phyloP scores from a whole-genome alignment of 2,329 filamentous ascomycete species.

The Ampelomyces quisqualis region DNA sequence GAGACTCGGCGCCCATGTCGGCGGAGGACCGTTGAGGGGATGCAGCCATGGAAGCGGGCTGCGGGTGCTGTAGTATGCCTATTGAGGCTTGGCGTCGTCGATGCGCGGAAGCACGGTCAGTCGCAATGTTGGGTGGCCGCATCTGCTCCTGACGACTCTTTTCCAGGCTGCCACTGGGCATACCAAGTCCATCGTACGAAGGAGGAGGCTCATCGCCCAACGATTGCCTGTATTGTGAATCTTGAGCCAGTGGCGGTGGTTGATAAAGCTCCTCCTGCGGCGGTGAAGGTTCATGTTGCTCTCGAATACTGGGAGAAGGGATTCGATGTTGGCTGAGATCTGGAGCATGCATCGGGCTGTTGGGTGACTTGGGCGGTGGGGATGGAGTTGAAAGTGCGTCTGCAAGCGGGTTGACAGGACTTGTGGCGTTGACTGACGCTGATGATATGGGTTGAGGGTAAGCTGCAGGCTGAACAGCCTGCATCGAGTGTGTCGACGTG shows the following conservation, averaged over 20 bases:
- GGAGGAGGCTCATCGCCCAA: slow-evolving; percentile 37
- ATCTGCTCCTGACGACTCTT: slow-evolving; percentile 30
- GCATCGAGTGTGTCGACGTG: slow-evolving; percentile 22
- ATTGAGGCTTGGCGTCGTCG: slow-evolving; percentile 37
- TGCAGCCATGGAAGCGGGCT: slow-evolving; percentile 44
- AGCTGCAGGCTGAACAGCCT: slow-evolving; percentile 20
- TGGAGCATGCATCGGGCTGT: slow-evolving; percentile 22
- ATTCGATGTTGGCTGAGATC: slow-evolving; percentile 11
- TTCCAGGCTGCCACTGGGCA: slow-evolving; percentile 34
- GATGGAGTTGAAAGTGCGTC: slow-evolving; percentile 22
- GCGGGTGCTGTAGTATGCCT: slow-evolving; percentile 40
- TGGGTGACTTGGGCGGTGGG: slow-evolving; percentile 26
- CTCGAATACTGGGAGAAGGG: slow-evolving; percentile 3
- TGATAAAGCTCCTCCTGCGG: slow-evolving; percentile 8
- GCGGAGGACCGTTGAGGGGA: slow-evolving; percentile 38
- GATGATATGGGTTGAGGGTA: slow-evolving; percentile 34
- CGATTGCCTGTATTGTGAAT: slow-evolving; percentile 24
- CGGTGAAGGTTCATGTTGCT: slow-evolving; percentile 14
- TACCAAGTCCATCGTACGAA: slow-evolving; percentile 35
- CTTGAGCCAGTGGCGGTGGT: slow-evolving; percentile 4
- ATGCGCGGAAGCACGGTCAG: slow-evolving; percentile 16
- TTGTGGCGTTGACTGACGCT: slow-evolving; percentile 14
- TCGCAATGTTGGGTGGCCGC: slow-evolving; percentile 36
- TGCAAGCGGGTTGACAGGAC: slow-evolving; percentile 26
- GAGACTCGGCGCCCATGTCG: slow-evolving; percentile 42